Evolutionary conservation across 768 basidiomycete species (phyloP), one percentile per base, ranked within the genome.

Genomic region (Xanthoconium purpureum): DNA sequence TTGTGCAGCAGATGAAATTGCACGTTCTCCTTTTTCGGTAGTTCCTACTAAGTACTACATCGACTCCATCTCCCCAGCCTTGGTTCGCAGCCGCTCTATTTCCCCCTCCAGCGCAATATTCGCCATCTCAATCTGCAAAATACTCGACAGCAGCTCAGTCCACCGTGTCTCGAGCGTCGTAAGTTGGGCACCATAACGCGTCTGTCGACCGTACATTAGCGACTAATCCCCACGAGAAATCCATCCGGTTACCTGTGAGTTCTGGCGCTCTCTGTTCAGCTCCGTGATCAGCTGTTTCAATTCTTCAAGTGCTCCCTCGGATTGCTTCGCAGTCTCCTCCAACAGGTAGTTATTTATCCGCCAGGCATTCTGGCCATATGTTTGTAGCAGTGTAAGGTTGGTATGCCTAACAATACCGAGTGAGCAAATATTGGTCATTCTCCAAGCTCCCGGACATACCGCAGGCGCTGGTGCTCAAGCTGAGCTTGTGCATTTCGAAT

Each of bases 111-210:
- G 71, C 29, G 93, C 92, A 40, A 87, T 80, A 69, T 94, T 95
- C 17, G 94, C 96, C 84, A 98, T 86, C 78, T 97, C 95, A 61
- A 97, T 89, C 73, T 98, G 95, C 56, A 98, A 75, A 44, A 95
- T 89, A 50, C 74, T 88, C 52, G 92, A 94, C 54, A 98, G 87
- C 46, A 98, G 78, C 73, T 94, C 91, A 20, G 92, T 95, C 95
- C 95, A 98, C 59, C 87, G 81, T 37, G 83, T 88, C 73, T 98
- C 94, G 56, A 97, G 75, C 10, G 83, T 76, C 30, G 84, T 89
- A 56, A 98, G 75, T 64, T 94, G 91, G 49, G 82, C 78, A 50
- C 94, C 94, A 18, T 87, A 75, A 10, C 79, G 83, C 44, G 88
- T 91, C 89, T 98, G 67, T 13, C 45, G 44, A 35, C 6, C 47